phyloP scores from a whole-genome alignment of 78 protist species.

The Planoprotostelium fungivorum region DNA sequence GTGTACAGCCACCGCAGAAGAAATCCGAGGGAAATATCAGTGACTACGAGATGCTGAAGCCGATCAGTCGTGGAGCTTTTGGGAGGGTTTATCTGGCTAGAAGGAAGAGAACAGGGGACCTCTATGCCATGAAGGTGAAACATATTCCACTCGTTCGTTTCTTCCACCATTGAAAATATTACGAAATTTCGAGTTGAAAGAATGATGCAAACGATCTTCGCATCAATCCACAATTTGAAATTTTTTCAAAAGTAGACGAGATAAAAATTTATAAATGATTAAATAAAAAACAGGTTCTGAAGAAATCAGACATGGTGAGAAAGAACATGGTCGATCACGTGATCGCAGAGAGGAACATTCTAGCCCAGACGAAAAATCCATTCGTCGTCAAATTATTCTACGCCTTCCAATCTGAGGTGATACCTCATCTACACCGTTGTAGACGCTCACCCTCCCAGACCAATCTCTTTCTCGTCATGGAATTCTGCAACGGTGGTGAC shows the following conservation, averaged over 20 bases:
- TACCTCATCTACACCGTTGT: background rate
- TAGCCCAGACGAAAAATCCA: conserved; percentile 40
- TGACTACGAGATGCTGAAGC: conserved; percentile 76
- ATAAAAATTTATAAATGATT: too few species aligned
- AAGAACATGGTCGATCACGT: conserved; percentile 75
- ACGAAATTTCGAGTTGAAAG: background rate
- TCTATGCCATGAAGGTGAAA: conserved; percentile 77
- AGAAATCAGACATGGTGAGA: conserved; percentile 72
- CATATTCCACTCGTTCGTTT: background rate
- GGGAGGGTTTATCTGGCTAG: conserved; percentile 74
- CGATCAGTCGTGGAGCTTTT: conserved; percentile 79
- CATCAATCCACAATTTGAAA: too few species aligned
- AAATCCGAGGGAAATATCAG: conserved; percentile 8
- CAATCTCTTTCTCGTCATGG: conserved; percentile 76
- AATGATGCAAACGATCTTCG: background rate
- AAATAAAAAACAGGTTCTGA: background rate
- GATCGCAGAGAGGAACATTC: conserved; percentile 60
- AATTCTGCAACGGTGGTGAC: conserved; percentile 72
- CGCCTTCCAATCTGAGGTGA: conserved; percentile 68
- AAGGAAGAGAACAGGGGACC: conserved; percentile 76
- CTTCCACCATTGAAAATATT: background rate
- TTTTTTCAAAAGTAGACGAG: background rate
- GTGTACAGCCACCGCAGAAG: background rate
- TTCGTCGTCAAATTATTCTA: conserved; percentile 73
- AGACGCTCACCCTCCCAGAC: background rate